Base-by-base conservation (phyloP, 352 stramenopile genomes). In the Pythium rhizo-oryzae region DNA sequence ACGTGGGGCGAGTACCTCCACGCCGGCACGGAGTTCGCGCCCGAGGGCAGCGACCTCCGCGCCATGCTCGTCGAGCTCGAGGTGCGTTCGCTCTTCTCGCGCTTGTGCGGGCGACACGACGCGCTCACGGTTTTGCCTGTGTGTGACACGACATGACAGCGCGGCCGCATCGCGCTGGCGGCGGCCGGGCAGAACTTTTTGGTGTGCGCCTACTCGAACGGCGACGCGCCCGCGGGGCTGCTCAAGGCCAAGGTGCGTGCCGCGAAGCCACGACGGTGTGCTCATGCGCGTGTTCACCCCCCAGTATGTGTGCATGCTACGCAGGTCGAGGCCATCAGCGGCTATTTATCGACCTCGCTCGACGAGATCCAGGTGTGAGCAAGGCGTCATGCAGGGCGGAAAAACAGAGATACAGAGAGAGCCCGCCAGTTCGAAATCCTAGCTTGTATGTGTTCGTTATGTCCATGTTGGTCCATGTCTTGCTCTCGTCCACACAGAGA, bases 1-100 rank as follows among this genome's bases (percentile, higher is more conserved):
- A 93, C 87, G 37, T 96, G 88, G 88, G 79, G 81, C 28, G 88
- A 96, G 66, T 94, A 93, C 59, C 62, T 88, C 23, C 84, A 93
- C 67, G 78, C 88, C 11, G 79, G 81, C 46, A 88, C 87, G 72
- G 87, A 96, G 46, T 84, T 87, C 59, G 78, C 80, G 44, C 77
- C 79, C 16, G 74, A 72, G 6, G 75, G 80, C 13, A 71, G 57
- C 57, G 72, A 88, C 30, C 74, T 96, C 6, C 74, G 75, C 58
- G 81, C 80, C 35, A 81, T 94, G 56, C 73, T 93, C 47, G 73
- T 96, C 23, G 84, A 96, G 53, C 78, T 96, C 0, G 82, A 94
- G 76, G 85, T 85, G 54, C 24, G 58, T 61, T 15, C 39, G 8
- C 6, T 33, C 2, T 33, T 33, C 28, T 33, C 28, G 28, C 28